These are phyloP conservation scores for Cryoendolithus antarcticus DNA, from an alignment of 2,329 filamentous ascomycete species.

Conservation along the genomic window DNA sequence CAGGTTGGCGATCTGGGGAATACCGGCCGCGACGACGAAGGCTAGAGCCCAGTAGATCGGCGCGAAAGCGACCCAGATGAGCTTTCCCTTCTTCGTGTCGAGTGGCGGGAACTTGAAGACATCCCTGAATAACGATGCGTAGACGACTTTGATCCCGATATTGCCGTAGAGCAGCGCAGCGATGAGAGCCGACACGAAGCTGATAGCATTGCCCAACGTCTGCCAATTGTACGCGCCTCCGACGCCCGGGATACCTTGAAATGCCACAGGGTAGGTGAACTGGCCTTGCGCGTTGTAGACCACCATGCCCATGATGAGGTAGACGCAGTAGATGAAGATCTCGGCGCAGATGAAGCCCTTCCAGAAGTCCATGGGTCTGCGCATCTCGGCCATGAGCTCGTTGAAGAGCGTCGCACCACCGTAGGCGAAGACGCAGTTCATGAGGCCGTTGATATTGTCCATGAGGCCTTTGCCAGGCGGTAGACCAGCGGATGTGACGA, in stretches of 20 bases:
- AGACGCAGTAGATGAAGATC: conserved; percentile 36
- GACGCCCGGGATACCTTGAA: conserved; percentile 26
- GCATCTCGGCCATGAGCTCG: conserved; percentile 45
- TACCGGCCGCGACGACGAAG: conserved; percentile 42
- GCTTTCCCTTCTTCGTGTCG: conserved; percentile 36
- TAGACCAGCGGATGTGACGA: conserved; percentile 30
- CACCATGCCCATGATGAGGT: conserved; percentile 36
- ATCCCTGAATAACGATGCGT: conserved; percentile 41
- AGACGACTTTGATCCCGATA: conserved; percentile 37
- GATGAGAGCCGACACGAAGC: conserved; percentile 26
- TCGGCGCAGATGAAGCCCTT: conserved; percentile 34
- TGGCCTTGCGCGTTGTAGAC: conserved; percentile 38
- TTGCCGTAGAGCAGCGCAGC: conserved; percentile 30
- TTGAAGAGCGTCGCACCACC: conserved; percentile 47
- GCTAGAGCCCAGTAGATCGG: conserved; percentile 47
- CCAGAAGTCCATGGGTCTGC: conserved; percentile 36
- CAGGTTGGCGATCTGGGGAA: conserved; percentile 33
- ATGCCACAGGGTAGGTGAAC: conserved; percentile 28
- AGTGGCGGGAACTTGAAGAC: conserved; percentile 37
- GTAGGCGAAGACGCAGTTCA: conserved; percentile 45
- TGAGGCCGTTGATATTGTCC: conserved; percentile 39
- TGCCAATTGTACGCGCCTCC: conserved; percentile 25
- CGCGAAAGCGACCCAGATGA: conserved; percentile 37
- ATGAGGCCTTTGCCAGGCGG: conserved; percentile 32
- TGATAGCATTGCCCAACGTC: conserved; percentile 30